Evolutionary conservation across 768 basidiomycete species (phyloP), one percentile per base, ranked within the genome.

Genomic region (Boletus rex-veris): DNA sequence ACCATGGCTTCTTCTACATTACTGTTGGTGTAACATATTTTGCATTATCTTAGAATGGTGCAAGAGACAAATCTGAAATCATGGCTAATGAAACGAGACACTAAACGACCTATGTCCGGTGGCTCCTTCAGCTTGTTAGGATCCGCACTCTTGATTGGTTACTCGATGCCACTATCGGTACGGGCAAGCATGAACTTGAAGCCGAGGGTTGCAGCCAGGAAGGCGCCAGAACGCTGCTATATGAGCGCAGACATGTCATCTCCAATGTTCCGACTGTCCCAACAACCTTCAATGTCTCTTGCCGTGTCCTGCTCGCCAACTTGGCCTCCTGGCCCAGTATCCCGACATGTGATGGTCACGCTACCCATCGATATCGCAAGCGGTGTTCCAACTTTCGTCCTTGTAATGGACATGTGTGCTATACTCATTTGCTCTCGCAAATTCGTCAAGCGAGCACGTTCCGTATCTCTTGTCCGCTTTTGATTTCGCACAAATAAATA

Each of bases 391-490:
- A 16, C 58, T 57, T 45, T 64, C 52, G 50, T 69, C 66, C 28
- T 67, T 68, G 67, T 69, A 75, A 45, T 48, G 53, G 31, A 69
- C 50, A 15, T 39, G 36, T n/a, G 62, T 62, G 52, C 62, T 68
- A 45, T 58, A 66, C 21, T 53, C 50, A 19, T 72, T 71, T 51
- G 64, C 62, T 46, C 53, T 54, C 28, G 62, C 65, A 53, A 78
- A 76, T 40, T 68, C 64, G 9, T 48, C 64, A 11, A 77, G 60
- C 30, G 74, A 67, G 54, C 77, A 77, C 26, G 73, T 64, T 35
- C 76, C 76, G 31, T 68, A 66, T 53, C 19, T 58, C 30, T 50
- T 55, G 55, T 76, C 73, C 54, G 53, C 52, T 24, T 43, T 48
- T 30, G 68, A 64, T 62, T 54, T 59, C 24, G 59, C 61, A 54